phyloP scores from a whole-genome alignment of 257 asterid genomes.

The Datura wrightii region DNA sequence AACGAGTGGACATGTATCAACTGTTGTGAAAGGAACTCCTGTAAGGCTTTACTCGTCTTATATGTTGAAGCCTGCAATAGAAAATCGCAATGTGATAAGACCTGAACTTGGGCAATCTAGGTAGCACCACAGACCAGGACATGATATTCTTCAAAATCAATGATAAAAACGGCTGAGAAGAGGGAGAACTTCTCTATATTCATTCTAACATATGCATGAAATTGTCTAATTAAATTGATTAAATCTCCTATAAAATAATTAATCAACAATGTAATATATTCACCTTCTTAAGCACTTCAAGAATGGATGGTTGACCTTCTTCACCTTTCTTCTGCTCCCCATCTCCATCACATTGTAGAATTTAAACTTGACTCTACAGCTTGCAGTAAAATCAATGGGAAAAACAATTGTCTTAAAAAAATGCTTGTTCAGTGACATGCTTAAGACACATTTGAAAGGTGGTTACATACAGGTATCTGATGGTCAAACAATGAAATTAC shows the following conservation, averaged over 20 bases:
- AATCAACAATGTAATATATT: background rate
- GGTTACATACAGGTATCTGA: background rate
- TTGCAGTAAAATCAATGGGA: background rate
- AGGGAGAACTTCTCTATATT: background rate
- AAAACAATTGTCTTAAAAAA: background rate
- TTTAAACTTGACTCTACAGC: background rate
- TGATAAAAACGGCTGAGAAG: background rate
- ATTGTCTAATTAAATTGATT: background rate
- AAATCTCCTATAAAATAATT: background rate
- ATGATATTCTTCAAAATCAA: background rate
- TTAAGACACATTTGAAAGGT: background rate
- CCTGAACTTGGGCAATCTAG: background rate
- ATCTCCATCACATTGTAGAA: background rate
- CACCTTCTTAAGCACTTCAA: background rate
- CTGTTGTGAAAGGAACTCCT: background rate
- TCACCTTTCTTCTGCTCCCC: background rate
- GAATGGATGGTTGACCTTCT: background rate
- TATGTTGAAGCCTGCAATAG: constrained; percentile 7
- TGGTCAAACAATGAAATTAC: background rate
- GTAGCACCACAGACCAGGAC: background rate
- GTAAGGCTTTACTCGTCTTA: background rate
- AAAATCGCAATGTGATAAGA: background rate
- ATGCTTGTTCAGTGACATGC: background rate
- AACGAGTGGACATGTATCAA: constrained; percentile 3
- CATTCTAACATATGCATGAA: background rate